phyloP scores from a whole-genome alignment of 352 stramenopile species.

The Phytophthora lateralis region DNA sequence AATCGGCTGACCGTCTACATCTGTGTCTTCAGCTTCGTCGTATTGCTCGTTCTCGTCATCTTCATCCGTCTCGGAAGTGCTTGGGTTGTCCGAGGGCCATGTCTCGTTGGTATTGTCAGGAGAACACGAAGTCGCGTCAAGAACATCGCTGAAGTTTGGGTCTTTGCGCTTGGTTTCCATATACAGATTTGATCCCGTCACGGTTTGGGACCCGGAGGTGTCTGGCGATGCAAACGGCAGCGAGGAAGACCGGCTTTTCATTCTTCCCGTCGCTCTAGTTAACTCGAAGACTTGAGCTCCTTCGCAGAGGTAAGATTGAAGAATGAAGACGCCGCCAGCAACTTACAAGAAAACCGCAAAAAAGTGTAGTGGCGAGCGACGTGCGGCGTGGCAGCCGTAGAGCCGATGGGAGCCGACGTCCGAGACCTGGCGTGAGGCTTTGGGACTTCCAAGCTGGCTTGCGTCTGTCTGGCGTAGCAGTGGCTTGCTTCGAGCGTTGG shows the following conservation, averaged over 20 bases:
- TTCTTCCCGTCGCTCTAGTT: constrained; percentile 2
- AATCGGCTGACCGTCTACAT: constrained; percentile 8
- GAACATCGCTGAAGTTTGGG: constrained; percentile 30
- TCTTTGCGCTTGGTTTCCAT: constrained; percentile 15
- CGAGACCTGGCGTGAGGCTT: constrained; percentile 30
- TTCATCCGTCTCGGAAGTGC: constrained; percentile 36
- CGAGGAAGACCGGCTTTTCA: constrained; percentile 12
- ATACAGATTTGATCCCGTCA: constrained; percentile 6
- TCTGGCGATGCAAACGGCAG: not conserved
- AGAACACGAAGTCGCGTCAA: constrained; percentile 29
- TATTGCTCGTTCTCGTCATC: constrained; percentile 18
- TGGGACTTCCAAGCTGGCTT: constrained; percentile 21
- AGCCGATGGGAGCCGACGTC: constrained; percentile 35
- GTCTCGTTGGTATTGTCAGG: constrained; percentile 5
- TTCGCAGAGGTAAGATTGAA: constrained; percentile 15
- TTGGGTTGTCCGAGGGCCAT: constrained; percentile 20
- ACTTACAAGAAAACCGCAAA: constrained; percentile 45
- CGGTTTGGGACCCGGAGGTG: not conserved
- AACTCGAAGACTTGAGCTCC: constrained; percentile 11
- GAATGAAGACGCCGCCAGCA: constrained; percentile 25
- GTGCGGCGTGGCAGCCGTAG: constrained; percentile 38
- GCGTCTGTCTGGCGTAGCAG: constrained; percentile 28
- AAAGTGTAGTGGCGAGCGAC: constrained; percentile 28
- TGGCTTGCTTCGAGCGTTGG: constrained; percentile 21
- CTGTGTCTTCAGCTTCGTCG: constrained; percentile 23